Base-by-base conservation (phyloP, 208 protist genomes). In the Balamuthia mandrillaris region DNA sequence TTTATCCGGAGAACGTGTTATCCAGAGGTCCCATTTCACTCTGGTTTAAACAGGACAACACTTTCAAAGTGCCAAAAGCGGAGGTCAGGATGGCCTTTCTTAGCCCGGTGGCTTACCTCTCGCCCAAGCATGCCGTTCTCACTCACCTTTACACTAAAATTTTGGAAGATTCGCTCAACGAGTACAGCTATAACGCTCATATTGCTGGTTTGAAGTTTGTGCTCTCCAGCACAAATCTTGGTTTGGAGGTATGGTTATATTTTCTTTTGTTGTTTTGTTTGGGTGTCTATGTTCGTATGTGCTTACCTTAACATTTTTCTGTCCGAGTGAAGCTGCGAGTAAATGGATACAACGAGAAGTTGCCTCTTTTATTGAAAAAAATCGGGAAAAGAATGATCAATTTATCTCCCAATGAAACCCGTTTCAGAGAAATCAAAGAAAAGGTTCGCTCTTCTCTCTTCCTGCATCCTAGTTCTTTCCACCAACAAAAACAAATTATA, bases 131-230 rank as follows among this genome's bases (percentile, higher is more conserved):
- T 60, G 44, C 81, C n/a, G 86, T 87, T 33, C 45, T 88, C 39
- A 87, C 84, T 45, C 33, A 78, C 37, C 58, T 88, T 33, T 88
- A 66, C 24, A 31, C 63, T 14, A 81, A 88, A 44, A 37, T 88
- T 33, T 39, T 88, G 21, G 74, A 88, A 37, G 88, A 90, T 21
- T 9, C 52, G 24, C 83, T 90, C 21, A 79, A 79, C 9, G 88
- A 90, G 85, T 77, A 87, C 18, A 45, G 81, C 33, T 91, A 91
- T 33, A 39, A 61, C 29, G 88, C 88, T 18, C n/a, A 27, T 14
- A 35, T 91, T 18, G 78, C 68, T 1, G 88, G 88, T 2, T 51
- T 81, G 31, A 81, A 81, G 49, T 81, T 81, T 18, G 9, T 51
- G 45, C 72, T 81, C n/a, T 18, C 16, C 33, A 87, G 35, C 24